Conservation (phyloP, 2,329 filamentous ascomycete genomes). For the Pezicula neosporulosa region DNA sequence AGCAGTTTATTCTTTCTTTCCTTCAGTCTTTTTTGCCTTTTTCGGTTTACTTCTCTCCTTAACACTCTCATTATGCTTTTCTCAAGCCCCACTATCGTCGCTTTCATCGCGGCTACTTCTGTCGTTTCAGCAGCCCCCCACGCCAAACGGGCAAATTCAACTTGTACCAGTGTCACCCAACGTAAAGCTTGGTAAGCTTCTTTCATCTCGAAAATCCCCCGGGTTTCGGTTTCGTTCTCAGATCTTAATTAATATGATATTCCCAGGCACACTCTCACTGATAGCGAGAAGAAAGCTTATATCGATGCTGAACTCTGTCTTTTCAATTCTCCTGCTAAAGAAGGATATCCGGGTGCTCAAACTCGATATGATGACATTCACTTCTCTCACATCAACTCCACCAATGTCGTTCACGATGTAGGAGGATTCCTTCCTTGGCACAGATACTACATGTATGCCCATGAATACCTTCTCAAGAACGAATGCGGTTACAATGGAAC, state of each 20-base stretch:
- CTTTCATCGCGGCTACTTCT: not conserved
- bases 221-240: not conserved
- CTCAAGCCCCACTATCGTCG: not conserved
- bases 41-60: not conserved
- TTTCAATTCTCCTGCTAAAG: conserved; percentile 1
- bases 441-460: conserved; percentile 33
- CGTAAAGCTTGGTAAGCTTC: not conserved
- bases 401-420: conserved; percentile 4
- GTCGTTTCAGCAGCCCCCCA: not conserved
- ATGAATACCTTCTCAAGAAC: conserved; percentile 34
- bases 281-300: conserved; percentile 9
- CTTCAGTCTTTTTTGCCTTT: not conserved
- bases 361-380: conserved; percentile 36
- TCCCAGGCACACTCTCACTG: conserved; percentile 5
- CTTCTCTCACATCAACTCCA: conserved; percentile 28
- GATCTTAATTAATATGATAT: not conserved
- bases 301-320: conserved; percentile 12
- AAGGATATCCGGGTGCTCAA: conserved; percentile 10
- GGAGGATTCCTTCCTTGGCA: conserved; percentile 38
- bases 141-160: not conserved
- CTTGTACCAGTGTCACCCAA: not conserved
- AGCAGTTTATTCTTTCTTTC: not conserved
- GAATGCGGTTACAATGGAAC: conserved; percentile 32
- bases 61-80: not conserved
- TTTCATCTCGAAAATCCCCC: not conserved